A percentile compares a stretch with the other conserved stretches of the same genome.
phyloP scores from a whole-genome alignment of 106 monocot genomes.

The Xerophyta viscosa region DNA sequence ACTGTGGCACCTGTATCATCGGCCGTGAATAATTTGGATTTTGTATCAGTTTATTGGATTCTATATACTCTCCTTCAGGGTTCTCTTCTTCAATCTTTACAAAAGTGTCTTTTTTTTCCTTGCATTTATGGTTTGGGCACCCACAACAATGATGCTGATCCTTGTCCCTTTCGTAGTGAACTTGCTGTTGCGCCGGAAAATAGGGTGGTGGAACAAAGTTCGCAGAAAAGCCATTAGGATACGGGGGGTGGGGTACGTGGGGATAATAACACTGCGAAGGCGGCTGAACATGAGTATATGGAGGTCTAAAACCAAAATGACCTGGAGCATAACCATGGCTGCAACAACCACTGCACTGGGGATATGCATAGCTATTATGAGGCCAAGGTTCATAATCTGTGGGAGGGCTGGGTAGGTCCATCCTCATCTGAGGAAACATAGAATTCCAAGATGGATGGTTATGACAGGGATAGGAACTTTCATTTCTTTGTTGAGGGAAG shows the following conservation, averaged over 20 bases:
- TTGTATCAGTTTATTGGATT: neutral
- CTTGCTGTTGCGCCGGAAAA: conserved; percentile 21
- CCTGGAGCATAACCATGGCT: conserved; percentile 21
- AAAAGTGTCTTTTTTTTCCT: conserved; percentile 9
- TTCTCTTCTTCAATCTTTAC: conserved; percentile 41
- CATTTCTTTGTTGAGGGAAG: conserved; percentile 22
- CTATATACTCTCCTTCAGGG: conserved; percentile 10
- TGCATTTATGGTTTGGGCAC: conserved; percentile 41
- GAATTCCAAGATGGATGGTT: conserved; percentile 16
- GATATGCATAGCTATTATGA: conserved; percentile 7
- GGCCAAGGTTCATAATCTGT: conserved; percentile 19
- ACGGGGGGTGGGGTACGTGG: conserved; percentile 16
- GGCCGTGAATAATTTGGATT: conserved; percentile 22
- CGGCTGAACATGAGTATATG: conserved; percentile 21
- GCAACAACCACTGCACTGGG: conserved; percentile 18
- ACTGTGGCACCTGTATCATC: conserved; percentile 15
- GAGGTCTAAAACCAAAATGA: conserved; percentile 24
- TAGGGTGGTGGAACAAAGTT: conserved; percentile 18
- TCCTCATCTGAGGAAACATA: conserved; percentile 10
- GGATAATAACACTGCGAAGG: conserved; percentile 15
- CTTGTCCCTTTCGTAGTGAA: conserved; percentile 20
- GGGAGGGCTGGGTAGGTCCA: conserved; percentile 13
- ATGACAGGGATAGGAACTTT: conserved; percentile 15
- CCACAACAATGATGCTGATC: conserved; percentile 31
- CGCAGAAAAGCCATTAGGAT: conserved; percentile 27